phyloP scores from a whole-genome alignment of 192 early-diverging fungal genomes.

The Blastocladiella britannica region DNA sequence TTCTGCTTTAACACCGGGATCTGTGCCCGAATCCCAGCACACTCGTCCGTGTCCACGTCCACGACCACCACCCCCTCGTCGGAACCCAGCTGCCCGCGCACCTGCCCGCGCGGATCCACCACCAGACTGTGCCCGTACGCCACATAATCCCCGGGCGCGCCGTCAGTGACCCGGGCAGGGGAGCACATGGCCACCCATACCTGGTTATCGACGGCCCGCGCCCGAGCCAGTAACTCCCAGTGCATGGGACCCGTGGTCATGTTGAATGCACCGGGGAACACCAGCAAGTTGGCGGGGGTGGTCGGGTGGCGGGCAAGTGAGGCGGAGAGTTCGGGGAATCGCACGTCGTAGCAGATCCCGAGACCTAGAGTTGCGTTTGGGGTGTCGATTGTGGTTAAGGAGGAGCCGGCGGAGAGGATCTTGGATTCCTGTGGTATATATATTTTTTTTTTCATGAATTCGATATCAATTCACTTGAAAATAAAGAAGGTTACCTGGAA shows the following conservation, averaged over 20 bases:
- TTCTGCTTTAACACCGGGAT: background rate
- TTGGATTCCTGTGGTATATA: slow-evolving; percentile 3
- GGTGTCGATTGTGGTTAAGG: background rate
- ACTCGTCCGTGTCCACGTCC: background rate
- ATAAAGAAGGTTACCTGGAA: slow-evolving; percentile 32
- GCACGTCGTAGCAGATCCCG: slow-evolving; percentile 92
- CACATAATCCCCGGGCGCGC: slow-evolving; percentile 51
- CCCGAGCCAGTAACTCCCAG: slow-evolving; percentile 74
- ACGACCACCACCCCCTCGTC: background rate
- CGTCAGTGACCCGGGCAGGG: slow-evolving; percentile 63
- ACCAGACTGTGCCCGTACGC: slow-evolving; percentile 90
- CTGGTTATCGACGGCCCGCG: slow-evolving; percentile 81
- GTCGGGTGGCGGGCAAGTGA: background rate
- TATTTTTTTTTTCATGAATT: slow-evolving; percentile 31
- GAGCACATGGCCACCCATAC: slow-evolving; percentile 82
- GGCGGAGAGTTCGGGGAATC: slow-evolving; percentile 83
- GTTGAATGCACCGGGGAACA: slow-evolving; percentile 95
- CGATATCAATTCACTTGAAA: background rate
- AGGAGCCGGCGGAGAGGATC: background rate
- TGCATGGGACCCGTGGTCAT: slow-evolving; percentile 86
- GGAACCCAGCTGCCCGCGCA: background rate
- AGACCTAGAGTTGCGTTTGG: slow-evolving; percentile 66
- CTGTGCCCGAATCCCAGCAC: background rate
- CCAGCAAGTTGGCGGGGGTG: slow-evolving; percentile 63
- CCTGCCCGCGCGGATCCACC: slow-evolving; percentile 38